Evolutionary conservation across 441 rosid species (phyloP).

Genomic region (Erodium trifolium): DNA sequence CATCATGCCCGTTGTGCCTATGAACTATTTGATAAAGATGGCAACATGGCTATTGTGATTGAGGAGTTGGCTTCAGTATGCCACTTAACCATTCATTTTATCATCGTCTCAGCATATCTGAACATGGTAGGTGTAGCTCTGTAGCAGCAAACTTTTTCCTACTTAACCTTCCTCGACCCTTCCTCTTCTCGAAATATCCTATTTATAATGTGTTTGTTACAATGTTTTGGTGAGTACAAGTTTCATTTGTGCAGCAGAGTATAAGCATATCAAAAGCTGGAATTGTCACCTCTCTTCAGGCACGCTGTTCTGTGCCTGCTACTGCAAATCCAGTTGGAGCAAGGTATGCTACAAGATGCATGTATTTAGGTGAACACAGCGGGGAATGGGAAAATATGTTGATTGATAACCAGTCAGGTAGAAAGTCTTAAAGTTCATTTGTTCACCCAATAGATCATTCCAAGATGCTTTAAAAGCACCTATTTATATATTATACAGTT

Average conservation of each 20-base stretch:
- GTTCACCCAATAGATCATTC: background rate
- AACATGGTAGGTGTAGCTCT: too few relatives aligned
- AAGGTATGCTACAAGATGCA: constrained; percentile 46
- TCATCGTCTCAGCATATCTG: too few relatives aligned
- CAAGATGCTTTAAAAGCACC: background rate
- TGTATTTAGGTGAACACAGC: background rate
- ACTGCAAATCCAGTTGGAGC: constrained; percentile 97
- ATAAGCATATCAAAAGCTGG: constrained; percentile 98
- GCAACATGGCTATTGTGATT: constrained; percentile 76
- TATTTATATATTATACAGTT: too few relatives aligned
- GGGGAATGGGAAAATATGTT: background rate
- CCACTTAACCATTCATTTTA: constrained; percentile 11
- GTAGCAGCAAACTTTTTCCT: too few relatives aligned
- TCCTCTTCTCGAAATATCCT: too few relatives aligned
- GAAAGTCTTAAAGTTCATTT: background rate
- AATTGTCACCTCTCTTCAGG: constrained; percentile 96
- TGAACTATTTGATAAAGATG: constrained; percentile 77
- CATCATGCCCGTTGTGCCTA: constrained; percentile 67
- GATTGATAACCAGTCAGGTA: background rate
- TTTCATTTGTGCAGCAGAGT: constrained; percentile 50
- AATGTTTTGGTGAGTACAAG: too few relatives aligned
- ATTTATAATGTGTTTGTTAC: too few relatives aligned
- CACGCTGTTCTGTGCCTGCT: constrained; percentile 95
- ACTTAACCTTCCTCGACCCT: too few relatives aligned
- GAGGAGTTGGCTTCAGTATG: constrained; percentile 93